These are phyloP conservation scores for Austroboletus festivus DNA, from an alignment of 768 basidiomycete genomes.

Conservation along the genomic window DNA sequence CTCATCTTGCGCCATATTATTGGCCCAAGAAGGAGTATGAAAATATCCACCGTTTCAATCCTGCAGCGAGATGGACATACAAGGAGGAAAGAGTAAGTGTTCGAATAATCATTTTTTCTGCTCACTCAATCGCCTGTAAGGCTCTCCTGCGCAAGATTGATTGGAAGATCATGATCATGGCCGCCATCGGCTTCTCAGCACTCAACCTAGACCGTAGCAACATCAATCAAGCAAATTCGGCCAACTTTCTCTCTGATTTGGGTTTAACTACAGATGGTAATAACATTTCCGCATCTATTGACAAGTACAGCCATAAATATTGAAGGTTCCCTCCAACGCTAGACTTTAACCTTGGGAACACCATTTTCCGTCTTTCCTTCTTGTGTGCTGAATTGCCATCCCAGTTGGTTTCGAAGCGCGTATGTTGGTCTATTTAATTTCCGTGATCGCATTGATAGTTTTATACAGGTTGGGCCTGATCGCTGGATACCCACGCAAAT, in stretches of 20 bases:
- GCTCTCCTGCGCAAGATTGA: conserved; percentile 53
- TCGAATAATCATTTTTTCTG: not conserved
- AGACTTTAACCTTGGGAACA: conserved; percentile 60
- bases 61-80: conserved; percentile 56
- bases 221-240: conserved; percentile 54
- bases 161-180: conserved; percentile 59
- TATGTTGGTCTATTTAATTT: conserved; percentile 22
- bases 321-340: not conserved
- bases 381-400: conserved; percentile 59
- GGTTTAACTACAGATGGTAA: conserved; percentile 47
- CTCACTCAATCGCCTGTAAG: conserved; percentile 21
- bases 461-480: conserved; percentile 58
- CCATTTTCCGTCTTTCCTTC: conserved; percentile 49
- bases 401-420: conserved; percentile 58
- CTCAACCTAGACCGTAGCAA: conserved; percentile 55
- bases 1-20: conserved; percentile 27
- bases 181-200: conserved; percentile 56
- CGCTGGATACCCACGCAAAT: conserved; percentile 63
- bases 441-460: not conserved
- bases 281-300: not conserved
- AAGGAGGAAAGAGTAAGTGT: conserved; percentile 46
- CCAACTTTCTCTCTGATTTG: conserved; percentile 55
- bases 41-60: conserved; percentile 55
- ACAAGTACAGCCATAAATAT: not conserved
- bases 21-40: conserved; percentile 53